These are phyloP conservation scores for Podospora sp. DNA, from an alignment of 495 filamentous ascomycete genomes.

Conservation along the genomic window DNA sequence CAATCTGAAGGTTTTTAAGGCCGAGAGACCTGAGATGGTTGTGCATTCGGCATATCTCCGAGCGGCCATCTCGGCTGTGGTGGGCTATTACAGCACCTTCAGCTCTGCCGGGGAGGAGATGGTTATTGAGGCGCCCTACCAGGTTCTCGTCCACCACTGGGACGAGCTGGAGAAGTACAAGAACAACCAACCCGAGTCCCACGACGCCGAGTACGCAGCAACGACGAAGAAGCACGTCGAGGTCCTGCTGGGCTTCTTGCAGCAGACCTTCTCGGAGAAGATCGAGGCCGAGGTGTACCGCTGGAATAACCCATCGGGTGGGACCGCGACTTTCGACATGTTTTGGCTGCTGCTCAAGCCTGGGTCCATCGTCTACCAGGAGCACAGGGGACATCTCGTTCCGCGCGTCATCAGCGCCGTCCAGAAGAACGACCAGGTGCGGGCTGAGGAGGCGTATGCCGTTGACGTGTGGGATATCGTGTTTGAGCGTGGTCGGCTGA, in stretches of 20 bases:
- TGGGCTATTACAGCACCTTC: slow-evolving; percentile 37
- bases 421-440: neutral
- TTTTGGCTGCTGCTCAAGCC: slow-evolving; percentile 44
- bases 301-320: slow-evolving; percentile 28
- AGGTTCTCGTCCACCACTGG: slow-evolving; percentile 40
- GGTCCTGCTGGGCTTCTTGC: slow-evolving; percentile 41
- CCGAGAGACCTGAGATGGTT: slow-evolving; percentile 37
- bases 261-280: slow-evolving; percentile 28
- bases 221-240: slow-evolving; percentile 43
- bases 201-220: slow-evolving; percentile 36
- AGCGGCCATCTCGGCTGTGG: slow-evolving; percentile 43
- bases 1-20: slow-evolving; percentile 13
- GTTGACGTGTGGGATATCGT: slow-evolving; percentile 41
- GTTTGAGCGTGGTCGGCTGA: slow-evolving; percentile 30
- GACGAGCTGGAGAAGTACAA: slow-evolving; percentile 39
- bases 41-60: slow-evolving; percentile 43
- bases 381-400: slow-evolving; percentile 33
- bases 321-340: slow-evolving; percentile 39
- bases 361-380: slow-evolving; percentile 40
- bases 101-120: slow-evolving; percentile 32
- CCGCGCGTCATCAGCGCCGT: slow-evolving; percentile 38
- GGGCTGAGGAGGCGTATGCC: slow-evolving; percentile 21
- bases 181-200: slow-evolving; percentile 34
- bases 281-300: slow-evolving; percentile 36
- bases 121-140: slow-evolving; percentile 39